Percentiles rank a stretch among this genome's conserved stretches.
These are phyloP conservation scores for Cladosporium sp. DNA, from an alignment of 2,329 filamentous ascomycete species.

Conservation along the genomic window DNA sequence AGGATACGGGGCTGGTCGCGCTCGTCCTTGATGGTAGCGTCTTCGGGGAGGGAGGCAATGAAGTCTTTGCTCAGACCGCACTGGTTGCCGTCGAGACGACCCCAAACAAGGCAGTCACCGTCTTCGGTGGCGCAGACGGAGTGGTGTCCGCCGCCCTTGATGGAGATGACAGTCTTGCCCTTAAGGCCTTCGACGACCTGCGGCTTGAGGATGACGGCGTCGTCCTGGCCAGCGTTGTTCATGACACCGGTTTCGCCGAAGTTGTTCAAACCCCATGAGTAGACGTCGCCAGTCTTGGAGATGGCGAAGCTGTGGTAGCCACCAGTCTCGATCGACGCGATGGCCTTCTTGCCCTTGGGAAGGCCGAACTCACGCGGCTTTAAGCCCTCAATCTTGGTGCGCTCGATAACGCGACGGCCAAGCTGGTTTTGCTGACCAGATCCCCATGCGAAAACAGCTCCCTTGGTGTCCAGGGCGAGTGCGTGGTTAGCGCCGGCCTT, in stretches of 20 bases:
- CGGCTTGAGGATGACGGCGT: slow-evolving; percentile 71
- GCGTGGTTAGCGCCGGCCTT: slow-evolving; percentile 70
- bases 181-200: slow-evolving; percentile 65
- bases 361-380: slow-evolving; percentile 59
- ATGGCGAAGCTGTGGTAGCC: slow-evolving; percentile 81
- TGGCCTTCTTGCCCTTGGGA: slow-evolving; percentile 49
- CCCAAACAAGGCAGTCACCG: slow-evolving; percentile 61
- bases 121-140: slow-evolving; percentile 59
- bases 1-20: slow-evolving; percentile 69
- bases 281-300: slow-evolving; percentile 67
- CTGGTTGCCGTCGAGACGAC: slow-evolving; percentile 60
- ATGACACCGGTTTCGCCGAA: slow-evolving; percentile 75
- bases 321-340: slow-evolving; percentile 66
- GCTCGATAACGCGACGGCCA: slow-evolving; percentile 64
- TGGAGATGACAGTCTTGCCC: slow-evolving; percentile 62
- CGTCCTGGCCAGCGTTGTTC: slow-evolving; percentile 64
- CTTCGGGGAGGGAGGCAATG: slow-evolving; percentile 54
- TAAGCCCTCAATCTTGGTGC: slow-evolving; percentile 55
- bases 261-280: slow-evolving; percentile 83
- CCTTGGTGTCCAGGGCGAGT: slow-evolving; percentile 65
- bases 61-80: slow-evolving; percentile 49
- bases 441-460: slow-evolving; percentile 70
- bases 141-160: slow-evolving; percentile 76
- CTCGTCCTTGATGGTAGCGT: slow-evolving; percentile 62
- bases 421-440: slow-evolving; percentile 71